Base-by-base conservation (phyloP, 176 grass and related monocot genomes). In the Coix lacrymajobi region DNA sequence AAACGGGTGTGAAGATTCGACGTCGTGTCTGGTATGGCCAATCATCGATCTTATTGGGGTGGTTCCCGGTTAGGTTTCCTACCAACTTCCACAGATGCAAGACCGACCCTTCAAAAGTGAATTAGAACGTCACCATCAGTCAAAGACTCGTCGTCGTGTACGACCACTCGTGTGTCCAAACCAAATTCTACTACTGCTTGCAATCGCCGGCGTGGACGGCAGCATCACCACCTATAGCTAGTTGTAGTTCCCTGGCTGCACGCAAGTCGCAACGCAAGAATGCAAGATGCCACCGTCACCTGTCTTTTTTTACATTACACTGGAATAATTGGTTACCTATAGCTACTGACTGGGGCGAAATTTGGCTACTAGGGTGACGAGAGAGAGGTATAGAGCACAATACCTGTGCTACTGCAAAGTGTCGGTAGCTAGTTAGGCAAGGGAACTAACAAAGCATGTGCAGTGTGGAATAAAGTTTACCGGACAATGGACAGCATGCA, bases 401-500 rank as follows among this genome's bases (percentile, higher is more conserved):
- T 52, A 76, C 73, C 14, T 41, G 16, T 33, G 28, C 1, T 10
- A n/a, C 20, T 41, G 15, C 8, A 72, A 52, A 64, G 32, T 15
- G 52, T 4, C 13, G 37, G 8, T 26, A 3, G 64, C 51, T 78
- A 41, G 64, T 71, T 83, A 33, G 76, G 69, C 32, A 34, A 34
- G 25, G 25, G 71, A 81, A 54, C 32, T 69, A 83, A 79, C 74
- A 26, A 6, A 76, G 4, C 20, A 63, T 16, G 39, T 16, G 39
- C 14, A 26, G 14, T 26, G 20, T n/a, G 66, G 83, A 72, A 54
- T 60, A 63, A 67, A 56, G 12, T 62, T 62, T 62, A 56, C 71
- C 7, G 34, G 70, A 81, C 78, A 76, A 87, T 22, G 24, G 48
- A 29, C 63, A 77, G 37, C 29, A 75, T 66, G 70, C 51, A 62